Evolutionary conservation across 2,329 filamentous ascomycete species (phyloP).

Genomic region (Microsporum ferrugineum): DNA sequence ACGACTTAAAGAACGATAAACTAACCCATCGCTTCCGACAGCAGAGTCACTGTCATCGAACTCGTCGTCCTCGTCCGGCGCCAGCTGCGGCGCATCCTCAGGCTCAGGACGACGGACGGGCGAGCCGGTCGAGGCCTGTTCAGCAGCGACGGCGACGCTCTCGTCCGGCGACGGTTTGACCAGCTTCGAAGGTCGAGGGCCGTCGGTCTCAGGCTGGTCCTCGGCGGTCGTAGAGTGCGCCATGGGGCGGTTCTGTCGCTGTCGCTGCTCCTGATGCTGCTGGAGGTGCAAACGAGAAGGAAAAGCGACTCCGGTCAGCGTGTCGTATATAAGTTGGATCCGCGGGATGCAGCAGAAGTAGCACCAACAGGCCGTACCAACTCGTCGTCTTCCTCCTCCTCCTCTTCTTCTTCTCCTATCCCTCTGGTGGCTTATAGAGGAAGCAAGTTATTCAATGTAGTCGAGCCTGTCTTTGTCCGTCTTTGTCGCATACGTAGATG

Average conservation of each 20-base stretch:
- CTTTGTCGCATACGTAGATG: too few relatives aligned
- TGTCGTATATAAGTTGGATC: neutral
- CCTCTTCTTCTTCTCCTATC: too few relatives aligned
- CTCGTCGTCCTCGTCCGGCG: neutral
- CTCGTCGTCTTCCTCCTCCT: too few relatives aligned
- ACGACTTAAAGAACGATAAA: neutral
- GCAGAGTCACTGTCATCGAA: conserved; percentile 2
- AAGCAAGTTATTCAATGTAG: too few relatives aligned
- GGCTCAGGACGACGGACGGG: neutral
- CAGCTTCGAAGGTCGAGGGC: neutral
- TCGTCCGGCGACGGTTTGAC: neutral
- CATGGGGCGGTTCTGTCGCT: neutral
- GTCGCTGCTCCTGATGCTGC: neutral
- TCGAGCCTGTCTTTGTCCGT: too few relatives aligned
- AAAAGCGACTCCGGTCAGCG: neutral
- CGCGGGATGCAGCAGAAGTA: neutral
- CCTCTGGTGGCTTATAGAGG: too few relatives aligned
- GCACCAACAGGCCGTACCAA: neutral
- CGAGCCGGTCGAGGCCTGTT: neutral
- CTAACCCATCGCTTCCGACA: conserved; percentile 1
- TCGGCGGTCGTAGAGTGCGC: neutral
- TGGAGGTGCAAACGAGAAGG: neutral
- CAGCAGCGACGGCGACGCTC: neutral
- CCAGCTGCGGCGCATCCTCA: neutral
- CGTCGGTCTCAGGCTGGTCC: neutral